Evolutionary conservation across 169 alveolate species (phyloP).

Genomic region (Plasmodium adleri): DNA sequence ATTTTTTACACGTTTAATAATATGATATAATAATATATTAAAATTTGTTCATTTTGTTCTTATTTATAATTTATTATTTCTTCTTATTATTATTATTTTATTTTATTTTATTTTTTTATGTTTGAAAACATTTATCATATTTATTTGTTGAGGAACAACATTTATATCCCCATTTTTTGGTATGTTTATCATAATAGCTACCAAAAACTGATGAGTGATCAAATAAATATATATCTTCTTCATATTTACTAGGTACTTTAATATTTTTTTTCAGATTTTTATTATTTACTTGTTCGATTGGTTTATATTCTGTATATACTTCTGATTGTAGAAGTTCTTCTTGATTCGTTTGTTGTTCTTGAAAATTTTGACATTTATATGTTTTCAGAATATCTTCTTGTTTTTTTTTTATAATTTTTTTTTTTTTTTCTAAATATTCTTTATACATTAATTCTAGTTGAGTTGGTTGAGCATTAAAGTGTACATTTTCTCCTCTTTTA

Average conservation of each 20-base stretch:
- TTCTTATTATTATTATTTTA: background rate
- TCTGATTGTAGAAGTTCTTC: constrained; percentile 73
- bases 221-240: constrained; percentile 86
- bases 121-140: constrained; percentile 38
- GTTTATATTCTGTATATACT: constrained; percentile 71
- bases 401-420: constrained; percentile 77
- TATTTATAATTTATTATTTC: background rate
- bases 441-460: constrained; percentile 85
- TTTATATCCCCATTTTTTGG: constrained; percentile 90
- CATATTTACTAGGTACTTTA: constrained; percentile 81
- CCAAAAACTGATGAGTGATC: constrained; percentile 92
- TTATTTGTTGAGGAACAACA: constrained; percentile 84
- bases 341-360: background rate
- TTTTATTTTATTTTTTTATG: constrained; percentile 2
- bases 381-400: constrained; percentile 79
- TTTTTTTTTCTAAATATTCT: constrained; percentile 78
- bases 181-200: constrained; percentile 86
- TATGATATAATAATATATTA: too few relatives aligned
- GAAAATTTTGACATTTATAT: constrained; percentile 71
- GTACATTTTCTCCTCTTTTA: constrained; percentile 87
- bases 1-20: too few relatives aligned
- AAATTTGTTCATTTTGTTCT: too few relatives aligned
- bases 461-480: constrained; percentile 90
- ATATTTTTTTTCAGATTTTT: constrained; percentile 11
- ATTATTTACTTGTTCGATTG: constrained; percentile 23